These are phyloP conservation scores for Lyophyllum shimeji DNA, from an alignment of 768 basidiomycete genomes.

Conservation along the genomic window DNA sequence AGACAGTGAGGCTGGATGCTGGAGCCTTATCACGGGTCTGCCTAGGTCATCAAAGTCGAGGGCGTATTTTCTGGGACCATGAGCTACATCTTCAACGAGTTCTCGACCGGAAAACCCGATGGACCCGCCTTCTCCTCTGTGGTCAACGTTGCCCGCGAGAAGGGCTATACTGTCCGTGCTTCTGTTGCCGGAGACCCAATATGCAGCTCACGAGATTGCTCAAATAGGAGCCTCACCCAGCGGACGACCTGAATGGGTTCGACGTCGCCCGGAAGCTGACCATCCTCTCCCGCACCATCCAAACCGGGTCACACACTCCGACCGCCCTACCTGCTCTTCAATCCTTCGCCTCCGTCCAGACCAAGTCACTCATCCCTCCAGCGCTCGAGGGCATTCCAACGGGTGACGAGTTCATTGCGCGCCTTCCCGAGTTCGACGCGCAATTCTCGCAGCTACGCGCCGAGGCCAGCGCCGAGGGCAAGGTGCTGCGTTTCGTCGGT, in stretches of 20 bases:
- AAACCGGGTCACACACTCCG: conserved; percentile 30
- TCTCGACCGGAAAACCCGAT: conserved; percentile 67
- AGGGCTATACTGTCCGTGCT: conserved; percentile 86
- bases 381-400: conserved; percentile 64
- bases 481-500: conserved; percentile 91
- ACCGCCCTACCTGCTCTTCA: conserved; percentile 53
- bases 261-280: conserved; percentile 98
- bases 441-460: conserved; percentile 76
- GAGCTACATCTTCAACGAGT: conserved; percentile 98
- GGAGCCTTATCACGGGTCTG: not conserved
- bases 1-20: not conserved
- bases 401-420: conserved; percentile 80
- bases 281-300: conserved; percentile 83
- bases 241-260: conserved; percentile 93
- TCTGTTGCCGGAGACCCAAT: not conserved
- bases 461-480: conserved; percentile 75
- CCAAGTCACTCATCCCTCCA: conserved; percentile 81
- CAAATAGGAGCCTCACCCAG: conserved; percentile 91
- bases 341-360: conserved; percentile 83
- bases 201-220: not conserved
- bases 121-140: conserved; percentile 86
- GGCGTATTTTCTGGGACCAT: conserved; percentile 98
- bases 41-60: conserved; percentile 84
- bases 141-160: conserved; percentile 83
- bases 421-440: conserved; percentile 80